Evolutionary conservation across 495 filamentous ascomycete genomes (phyloP), one percentile per base, ranked within the genome.

Genomic region (Penicillium mononematosum): DNA sequence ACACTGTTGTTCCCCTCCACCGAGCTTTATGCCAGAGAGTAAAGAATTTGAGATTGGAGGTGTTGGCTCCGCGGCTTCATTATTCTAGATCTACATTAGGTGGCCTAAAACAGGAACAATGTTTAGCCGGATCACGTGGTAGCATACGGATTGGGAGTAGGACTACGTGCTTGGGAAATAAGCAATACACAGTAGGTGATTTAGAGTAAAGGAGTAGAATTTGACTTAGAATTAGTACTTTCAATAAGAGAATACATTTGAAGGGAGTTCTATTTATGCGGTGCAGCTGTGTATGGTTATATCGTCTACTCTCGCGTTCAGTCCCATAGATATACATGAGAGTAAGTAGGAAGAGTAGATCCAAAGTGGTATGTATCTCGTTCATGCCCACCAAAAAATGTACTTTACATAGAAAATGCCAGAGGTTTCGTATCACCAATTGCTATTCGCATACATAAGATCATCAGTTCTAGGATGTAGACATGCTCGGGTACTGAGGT

Each of bases 101-200:
- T 55, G 53, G 53, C 53, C 53, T 53, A 61, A 42, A 49, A 32
- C 20, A 17, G 58, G 58, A 66, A 66, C 43, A 61, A 61, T 57
- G 56, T 62, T 65, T 29, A 12, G 43, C 59, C 58, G 55, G 48
- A 47, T 65, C 63, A 68, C 63, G 63, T 65, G 59, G 11, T 5
- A 17, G 29, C 14, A 27, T 54, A 31, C 9, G 2, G 29, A 31
- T 31, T 31, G 8, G 7, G 27, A 27, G 6, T 27, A 27, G 0
- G 7, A 27, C 27, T 27, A 8, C 27, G 27, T 27, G 22, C 22
- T 3, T 24, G 27, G 29, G 29, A 31, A 31, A 16, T n/a, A 38
- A n/a, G 5, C 16, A n/a, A 39, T 39, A 17, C n/a, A 38, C 36
- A 29, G 17, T 50, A 11, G 27, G 7, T 16, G 41, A 48, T 54